Evolutionary conservation across 2,329 filamentous ascomycete genomes (phyloP), one percentile per base, ranked within the genome.

Genomic region (Trichoderma harzianum): DNA sequence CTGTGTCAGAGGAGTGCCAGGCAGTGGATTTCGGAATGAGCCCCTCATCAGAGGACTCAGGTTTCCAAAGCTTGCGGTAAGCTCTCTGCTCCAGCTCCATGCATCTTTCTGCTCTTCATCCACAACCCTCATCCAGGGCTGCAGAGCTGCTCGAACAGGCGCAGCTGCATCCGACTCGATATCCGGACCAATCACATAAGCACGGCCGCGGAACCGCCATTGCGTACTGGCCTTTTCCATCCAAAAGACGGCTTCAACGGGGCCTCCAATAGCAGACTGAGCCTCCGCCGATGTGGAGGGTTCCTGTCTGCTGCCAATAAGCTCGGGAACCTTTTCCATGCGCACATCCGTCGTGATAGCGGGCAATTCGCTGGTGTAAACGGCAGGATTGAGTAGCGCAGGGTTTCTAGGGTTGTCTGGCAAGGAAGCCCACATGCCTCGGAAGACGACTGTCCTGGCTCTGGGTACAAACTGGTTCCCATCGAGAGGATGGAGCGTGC

Each of bases 41-140:
- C 92, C 92, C 79, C 95, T 87, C 90, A 97, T 94, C 1, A 85
- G 84, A 7, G 95, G 95, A 75, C 89, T 91, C 76, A 96, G 82
- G 80, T 98, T 98, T 24, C 94, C 95, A 87, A 98, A 98, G 80
- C 96, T 93, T 63, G 89, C 93, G 65, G 93, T 94, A 47, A 98
- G 81, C 82, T 97, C 94, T 74, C 85, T 91, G 61, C 84, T 83
- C 91, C 94, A 98, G 75, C 88, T 92, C 93, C 94, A 97, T 1
- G 84, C 82, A 18, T 32, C 63, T 1, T 47, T 39, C 63, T 39
- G 36, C 10, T 43, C 57, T 11, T 57, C 24, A 12, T 69, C 71
- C 12, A 70, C 73, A 21, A 26, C 73, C 73, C 90, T 84, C 92
- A 95, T 94, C 75, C 91, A 83, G 72, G 82, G 82, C 67, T 83